Evolutionary conservation across 2,329 filamentous ascomycete species (phyloP).

Genomic region (Emericellopsis cladophorae): DNA sequence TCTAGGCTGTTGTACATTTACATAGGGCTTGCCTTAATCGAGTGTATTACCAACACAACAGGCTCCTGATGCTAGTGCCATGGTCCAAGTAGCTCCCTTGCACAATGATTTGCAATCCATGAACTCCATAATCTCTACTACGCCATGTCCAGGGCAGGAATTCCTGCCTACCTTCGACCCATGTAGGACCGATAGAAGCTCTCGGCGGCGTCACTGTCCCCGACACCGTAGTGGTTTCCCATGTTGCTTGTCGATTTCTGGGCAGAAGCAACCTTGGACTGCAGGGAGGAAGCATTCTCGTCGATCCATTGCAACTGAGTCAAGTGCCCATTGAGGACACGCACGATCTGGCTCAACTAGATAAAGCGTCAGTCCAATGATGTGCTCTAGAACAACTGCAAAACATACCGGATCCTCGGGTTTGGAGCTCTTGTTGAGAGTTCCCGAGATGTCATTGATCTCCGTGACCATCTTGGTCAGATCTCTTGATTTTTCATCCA

Average conservation of each 20-base stretch:
- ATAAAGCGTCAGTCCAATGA: constrained; percentile 9
- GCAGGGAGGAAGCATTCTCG: constrained; percentile 65
- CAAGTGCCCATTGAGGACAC: constrained; percentile 87
- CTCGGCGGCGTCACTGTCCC: constrained; percentile 63
- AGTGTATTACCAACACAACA: background rate
- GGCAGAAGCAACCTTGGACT: constrained; percentile 69
- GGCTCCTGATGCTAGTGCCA: background rate
- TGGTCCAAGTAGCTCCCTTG: constrained; percentile 3
- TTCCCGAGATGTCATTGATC: constrained; percentile 87
- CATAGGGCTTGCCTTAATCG: background rate
- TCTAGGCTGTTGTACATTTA: background rate
- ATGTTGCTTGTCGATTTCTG: constrained; percentile 64
- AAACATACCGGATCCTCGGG: constrained; percentile 70
- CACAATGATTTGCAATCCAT: constrained; percentile 1
- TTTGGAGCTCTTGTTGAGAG: constrained; percentile 78
- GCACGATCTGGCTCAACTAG: constrained; percentile 86
- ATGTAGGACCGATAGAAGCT: constrained; percentile 87
- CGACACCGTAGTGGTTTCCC: constrained; percentile 41
- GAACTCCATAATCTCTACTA: no score
- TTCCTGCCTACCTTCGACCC: constrained; percentile 45
- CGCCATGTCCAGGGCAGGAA: no score
- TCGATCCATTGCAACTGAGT: constrained; percentile 91
- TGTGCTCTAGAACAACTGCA: constrained; percentile 7
- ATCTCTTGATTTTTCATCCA: constrained; percentile 90
- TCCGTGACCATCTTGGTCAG: constrained; percentile 95